Conservation (phyloP, 495 filamentous ascomycete genomes). For the Aspergillus hancockii region DNA sequence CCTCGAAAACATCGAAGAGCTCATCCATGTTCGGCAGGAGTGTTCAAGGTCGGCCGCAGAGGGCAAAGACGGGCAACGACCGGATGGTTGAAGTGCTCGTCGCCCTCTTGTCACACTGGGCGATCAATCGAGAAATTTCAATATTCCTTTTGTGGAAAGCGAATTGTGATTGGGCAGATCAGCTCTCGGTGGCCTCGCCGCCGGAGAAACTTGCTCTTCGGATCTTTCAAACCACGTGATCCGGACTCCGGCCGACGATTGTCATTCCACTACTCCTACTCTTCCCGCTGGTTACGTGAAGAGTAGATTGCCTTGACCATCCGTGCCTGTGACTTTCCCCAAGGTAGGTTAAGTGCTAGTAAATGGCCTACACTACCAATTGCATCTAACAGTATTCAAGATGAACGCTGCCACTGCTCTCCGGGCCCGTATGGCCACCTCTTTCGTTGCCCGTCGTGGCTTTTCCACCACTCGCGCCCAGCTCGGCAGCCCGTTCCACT, state of each 20-base stretch:
- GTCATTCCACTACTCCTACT: constrained; percentile 25
- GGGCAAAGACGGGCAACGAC: constrained; percentile 11
- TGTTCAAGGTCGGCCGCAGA: constrained; percentile 16
- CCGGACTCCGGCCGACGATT: constrained; percentile 8
- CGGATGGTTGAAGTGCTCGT: constrained; percentile 13
- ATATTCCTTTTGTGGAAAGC: constrained; percentile 29
- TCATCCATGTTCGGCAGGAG: constrained; percentile 63
- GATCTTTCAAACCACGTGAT: constrained; percentile 28
- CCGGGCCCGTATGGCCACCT: constrained; percentile 64
- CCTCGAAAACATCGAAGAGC: constrained; percentile 82
- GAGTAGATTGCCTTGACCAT: constrained; percentile 26
- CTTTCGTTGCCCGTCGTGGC: constrained; percentile 80
- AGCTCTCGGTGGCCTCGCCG: constrained; percentile 6
- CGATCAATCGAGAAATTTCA: constrained; percentile 35
- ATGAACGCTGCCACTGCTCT: constrained; percentile 83
- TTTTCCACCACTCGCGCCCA: constrained; percentile 89
- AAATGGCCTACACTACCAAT: constrained; percentile 8
- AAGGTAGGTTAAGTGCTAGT: constrained; percentile 31
- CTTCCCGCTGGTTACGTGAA: constrained; percentile 19
- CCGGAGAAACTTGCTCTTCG: constrained; percentile 25
- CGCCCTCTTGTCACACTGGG: constrained; percentile 22
- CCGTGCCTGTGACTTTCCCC: constrained; percentile 30
- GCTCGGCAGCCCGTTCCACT: constrained; percentile 91
- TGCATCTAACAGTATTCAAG: constrained; percentile 44
- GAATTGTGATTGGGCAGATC: constrained; percentile 22